A percentile compares a stretch with the other conserved stretches of the same genome.
Conservation (phyloP, 306 rosid species). For the Fragaria iinumae region DNA sequence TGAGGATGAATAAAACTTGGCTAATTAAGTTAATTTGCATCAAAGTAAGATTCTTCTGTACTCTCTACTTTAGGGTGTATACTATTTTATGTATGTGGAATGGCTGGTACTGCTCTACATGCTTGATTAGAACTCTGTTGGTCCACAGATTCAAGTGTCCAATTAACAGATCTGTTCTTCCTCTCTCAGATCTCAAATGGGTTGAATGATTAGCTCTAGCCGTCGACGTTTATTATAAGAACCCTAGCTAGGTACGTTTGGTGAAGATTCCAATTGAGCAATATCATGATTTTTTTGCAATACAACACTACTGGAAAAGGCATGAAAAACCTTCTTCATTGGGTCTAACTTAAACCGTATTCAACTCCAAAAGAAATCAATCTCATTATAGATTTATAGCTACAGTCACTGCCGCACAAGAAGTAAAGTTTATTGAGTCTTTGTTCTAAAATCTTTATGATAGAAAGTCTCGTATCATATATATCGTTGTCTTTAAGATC, state of each 20-base stretch:
- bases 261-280: slow-evolving; percentile 16
- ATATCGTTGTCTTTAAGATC: neutral
- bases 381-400: neutral
- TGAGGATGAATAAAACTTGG: neutral
- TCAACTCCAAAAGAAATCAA: neutral
- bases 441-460: neutral
- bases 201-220: slow-evolving; percentile 20
- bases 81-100: slow-evolving; percentile 15
- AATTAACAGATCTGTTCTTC: slow-evolving; percentile 10
- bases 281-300: slow-evolving; percentile 2
- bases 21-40: slow-evolving; percentile 6
- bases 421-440: neutral
- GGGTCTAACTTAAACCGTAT: neutral
- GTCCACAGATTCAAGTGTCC: slow-evolving; percentile 9
- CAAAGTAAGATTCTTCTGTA: slow-evolving; percentile 9
- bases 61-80: slow-evolving; percentile 17
- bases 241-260: slow-evolving; percentile 7
- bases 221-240: neutral
- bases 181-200: slow-evolving; percentile 9
- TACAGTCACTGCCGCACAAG: neutral
- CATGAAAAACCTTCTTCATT: neutral
- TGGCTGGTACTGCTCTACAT: slow-evolving; percentile 16
- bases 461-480: neutral
- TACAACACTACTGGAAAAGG: neutral
- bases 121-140: neutral